phyloP scores from a whole-genome alignment of 768 basidiomycete species.

The Suillus subaureus region DNA sequence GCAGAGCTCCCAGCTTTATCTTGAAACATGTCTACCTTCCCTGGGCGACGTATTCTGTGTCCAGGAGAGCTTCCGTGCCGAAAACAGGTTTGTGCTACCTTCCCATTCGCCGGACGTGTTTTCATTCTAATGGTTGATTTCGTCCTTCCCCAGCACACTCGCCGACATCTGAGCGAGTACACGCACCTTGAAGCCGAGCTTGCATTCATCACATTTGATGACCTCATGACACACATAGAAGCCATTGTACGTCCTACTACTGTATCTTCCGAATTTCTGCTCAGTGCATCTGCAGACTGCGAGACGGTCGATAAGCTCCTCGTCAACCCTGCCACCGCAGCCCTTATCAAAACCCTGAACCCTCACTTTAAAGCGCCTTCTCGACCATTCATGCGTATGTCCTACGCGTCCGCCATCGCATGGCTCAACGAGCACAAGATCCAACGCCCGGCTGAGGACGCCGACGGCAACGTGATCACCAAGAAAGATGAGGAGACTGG shows the following conservation, averaged over 20 bases:
- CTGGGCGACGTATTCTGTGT: conserved; percentile 99
- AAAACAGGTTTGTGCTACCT: conserved; percentile 67
- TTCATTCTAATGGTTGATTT: neutral
- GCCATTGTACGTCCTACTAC: conserved; percentile 56
- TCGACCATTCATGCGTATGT: conserved; percentile 88
- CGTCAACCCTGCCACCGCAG: conserved; percentile 67
- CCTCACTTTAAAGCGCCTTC: conserved; percentile 77
- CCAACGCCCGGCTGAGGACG: conserved; percentile 81
- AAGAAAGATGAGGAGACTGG: conserved; percentile 44
- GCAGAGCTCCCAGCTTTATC: conserved; percentile 94
- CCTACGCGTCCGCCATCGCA: conserved; percentile 88
- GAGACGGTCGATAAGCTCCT: conserved; percentile 85
- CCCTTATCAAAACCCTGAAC: conserved; percentile 89
- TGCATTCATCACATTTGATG: conserved; percentile 92
- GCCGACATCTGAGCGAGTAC: conserved; percentile 94
- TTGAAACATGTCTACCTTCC: conserved; percentile 93
- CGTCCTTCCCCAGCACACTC: conserved; percentile 61
- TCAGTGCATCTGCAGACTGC: conserved; percentile 60
- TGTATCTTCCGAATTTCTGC: conserved; percentile 4
- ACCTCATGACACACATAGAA: conserved; percentile 93
- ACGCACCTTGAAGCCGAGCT: conserved; percentile 96
- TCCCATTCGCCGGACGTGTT: neutral
- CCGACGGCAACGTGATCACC: conserved; percentile 61
- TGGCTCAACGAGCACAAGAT: conserved; percentile 95
- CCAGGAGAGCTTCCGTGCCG: conserved; percentile 96